These are phyloP conservation scores for Neurospora sp. DNA, from an alignment of 495 filamentous ascomycete genomes.

Conservation along the genomic window DNA sequence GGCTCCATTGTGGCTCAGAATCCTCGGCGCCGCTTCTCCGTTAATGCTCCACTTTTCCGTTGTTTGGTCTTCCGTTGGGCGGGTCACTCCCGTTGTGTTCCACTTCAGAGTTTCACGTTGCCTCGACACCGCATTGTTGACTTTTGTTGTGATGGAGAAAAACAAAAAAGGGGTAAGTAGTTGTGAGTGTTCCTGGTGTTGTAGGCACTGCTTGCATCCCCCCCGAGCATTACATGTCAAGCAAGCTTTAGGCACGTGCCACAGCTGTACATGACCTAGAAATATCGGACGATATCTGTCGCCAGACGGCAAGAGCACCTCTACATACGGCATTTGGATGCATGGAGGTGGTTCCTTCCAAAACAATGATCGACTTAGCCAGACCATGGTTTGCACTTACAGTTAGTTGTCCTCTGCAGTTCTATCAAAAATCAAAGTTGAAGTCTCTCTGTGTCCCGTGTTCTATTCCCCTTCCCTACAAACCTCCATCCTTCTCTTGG, in stretches of 20 bases:
- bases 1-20: background rate
- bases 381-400: background rate
- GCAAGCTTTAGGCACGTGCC: background rate
- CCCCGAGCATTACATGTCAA: background rate
- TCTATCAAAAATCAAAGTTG: background rate
- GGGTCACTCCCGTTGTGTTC: background rate
- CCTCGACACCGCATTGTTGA: background rate
- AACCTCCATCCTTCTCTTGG: background rate
- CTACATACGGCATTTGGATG: background rate
- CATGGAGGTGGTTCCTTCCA: background rate
- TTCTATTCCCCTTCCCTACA: too few relatives aligned
- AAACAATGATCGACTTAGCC: background rate
- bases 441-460: background rate
- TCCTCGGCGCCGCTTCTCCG: background rate
- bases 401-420: background rate
- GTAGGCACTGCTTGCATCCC: background rate
- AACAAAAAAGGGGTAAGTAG: background rate
- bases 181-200: background rate
- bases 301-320: background rate
- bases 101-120: background rate
- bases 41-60: background rate
- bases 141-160: background rate
- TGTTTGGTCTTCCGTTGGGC: background rate
- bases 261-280: background rate
- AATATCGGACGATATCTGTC: background rate